A percentile compares a stretch with the other conserved stretches of the same genome.
Conservation (phyloP, 2,329 filamentous ascomycete genomes). For the Drechslera avenae region DNA sequence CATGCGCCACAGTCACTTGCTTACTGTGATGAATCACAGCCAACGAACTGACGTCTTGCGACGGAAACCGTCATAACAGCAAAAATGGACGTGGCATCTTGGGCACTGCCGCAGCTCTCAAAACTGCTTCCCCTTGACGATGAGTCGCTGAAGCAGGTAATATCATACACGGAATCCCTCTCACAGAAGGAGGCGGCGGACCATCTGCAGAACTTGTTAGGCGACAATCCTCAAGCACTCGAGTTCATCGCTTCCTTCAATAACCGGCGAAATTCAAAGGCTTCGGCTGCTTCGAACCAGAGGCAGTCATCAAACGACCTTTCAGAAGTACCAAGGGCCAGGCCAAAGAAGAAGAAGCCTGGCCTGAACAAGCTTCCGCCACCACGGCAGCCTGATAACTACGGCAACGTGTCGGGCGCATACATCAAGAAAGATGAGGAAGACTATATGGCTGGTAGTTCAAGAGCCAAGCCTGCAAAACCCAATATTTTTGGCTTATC, state of each 20-base stretch:
- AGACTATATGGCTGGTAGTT: constrained; percentile 69
- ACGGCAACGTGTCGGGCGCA: constrained; percentile 67
- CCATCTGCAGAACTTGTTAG: constrained; percentile 86
- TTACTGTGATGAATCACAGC: constrained; percentile 27
- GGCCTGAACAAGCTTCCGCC: constrained; percentile 48
- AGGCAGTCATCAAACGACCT: constrained; percentile 23
- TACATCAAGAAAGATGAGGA: constrained; percentile 77
- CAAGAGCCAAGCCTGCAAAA: constrained; percentile 48
- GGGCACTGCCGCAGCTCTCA: constrained; percentile 73
- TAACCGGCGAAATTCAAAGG: constrained; percentile 58
- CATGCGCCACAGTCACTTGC: constrained; percentile 22
- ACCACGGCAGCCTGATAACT: constrained; percentile 59
- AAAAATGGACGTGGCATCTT: constrained; percentile 52
- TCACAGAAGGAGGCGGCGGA: constrained; percentile 78
- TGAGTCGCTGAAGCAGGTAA: constrained; percentile 79
- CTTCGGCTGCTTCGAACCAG: constrained; percentile 24
- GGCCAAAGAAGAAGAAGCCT: constrained; percentile 50
- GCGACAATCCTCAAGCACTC: constrained; percentile 76
- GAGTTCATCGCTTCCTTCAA: constrained; percentile 80
- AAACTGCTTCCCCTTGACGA: constrained; percentile 84
- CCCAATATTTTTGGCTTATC: constrained; percentile 50
- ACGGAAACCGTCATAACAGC: constrained; percentile 5
- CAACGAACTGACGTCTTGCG: constrained; percentile 4
- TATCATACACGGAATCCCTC: constrained; percentile 79
- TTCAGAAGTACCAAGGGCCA: constrained; percentile 43